Conservation (phyloP, 179 eudicot species). For the Amaranthus tricolor region DNA sequence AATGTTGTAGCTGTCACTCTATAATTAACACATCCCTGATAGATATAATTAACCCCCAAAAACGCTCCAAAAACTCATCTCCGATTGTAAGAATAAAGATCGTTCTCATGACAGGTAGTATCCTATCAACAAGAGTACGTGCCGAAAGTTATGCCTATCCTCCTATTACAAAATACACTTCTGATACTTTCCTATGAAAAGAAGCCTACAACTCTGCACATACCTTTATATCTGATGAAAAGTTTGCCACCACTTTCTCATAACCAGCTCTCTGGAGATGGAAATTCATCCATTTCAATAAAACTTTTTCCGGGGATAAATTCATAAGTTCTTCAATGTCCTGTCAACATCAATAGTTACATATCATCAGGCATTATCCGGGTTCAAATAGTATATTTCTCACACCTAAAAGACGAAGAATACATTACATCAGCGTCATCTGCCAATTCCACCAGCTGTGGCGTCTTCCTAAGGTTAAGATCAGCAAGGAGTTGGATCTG, state of each 20-base stretch:
- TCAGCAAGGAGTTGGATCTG: constrained; percentile 88
- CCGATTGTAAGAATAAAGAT: neutral
- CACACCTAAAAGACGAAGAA: neutral
- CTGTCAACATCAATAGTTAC: constrained; percentile 28
- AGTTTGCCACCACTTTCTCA: constrained; percentile 60
- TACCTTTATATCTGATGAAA: constrained; percentile 82
- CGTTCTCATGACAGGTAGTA: constrained; percentile 4
- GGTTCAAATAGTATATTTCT: neutral
- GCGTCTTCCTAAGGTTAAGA: constrained; percentile 78
- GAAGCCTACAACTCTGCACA: neutral
- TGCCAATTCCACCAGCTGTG: constrained; percentile 81
- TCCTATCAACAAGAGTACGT: neutral
- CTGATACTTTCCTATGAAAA: neutral
- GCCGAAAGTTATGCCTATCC: neutral
- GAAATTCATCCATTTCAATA: constrained; percentile 82
- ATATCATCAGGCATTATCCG: constrained; percentile 6
- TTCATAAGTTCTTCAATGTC: constrained; percentile 84
- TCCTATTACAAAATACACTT: neutral
- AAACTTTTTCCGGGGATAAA: constrained; percentile 74
- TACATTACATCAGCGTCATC: constrained; percentile 61
- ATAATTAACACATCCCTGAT: neutral
- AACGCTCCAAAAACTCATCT: neutral
- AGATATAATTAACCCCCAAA: neutral
- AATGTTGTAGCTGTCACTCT: neutral
- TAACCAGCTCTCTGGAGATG: constrained; percentile 78